These are phyloP conservation scores for Pseudonectria buxi DNA, from an alignment of 2,329 filamentous ascomycete genomes.

Conservation along the genomic window DNA sequence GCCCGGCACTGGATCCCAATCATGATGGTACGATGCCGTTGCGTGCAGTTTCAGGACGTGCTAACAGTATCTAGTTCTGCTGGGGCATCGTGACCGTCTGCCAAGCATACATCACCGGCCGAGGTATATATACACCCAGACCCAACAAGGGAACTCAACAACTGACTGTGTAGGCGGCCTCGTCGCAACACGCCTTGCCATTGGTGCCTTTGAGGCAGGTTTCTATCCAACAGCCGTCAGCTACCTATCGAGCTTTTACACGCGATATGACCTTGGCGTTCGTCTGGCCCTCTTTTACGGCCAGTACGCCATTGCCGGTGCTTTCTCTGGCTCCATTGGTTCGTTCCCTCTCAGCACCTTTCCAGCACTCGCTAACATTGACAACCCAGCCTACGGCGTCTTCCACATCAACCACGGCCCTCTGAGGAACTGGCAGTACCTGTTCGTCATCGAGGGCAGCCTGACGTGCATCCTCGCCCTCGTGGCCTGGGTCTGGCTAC, in stretches of 20 bases:
- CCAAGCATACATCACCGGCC: constrained; percentile 20
- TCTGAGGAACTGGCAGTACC: constrained; percentile 57
- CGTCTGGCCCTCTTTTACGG: constrained; percentile 22
- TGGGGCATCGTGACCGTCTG: constrained; percentile 20
- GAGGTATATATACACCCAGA: constrained; percentile 10
- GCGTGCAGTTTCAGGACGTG: background rate
- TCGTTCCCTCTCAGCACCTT: constrained; percentile 1
- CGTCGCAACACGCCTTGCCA: constrained; percentile 20
- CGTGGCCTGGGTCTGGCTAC: constrained; percentile 20
- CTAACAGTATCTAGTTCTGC: constrained; percentile 13
- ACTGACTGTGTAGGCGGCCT: constrained; percentile 13
- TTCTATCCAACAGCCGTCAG: constrained; percentile 23
- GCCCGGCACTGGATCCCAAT: constrained; percentile 22
- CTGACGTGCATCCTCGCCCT: constrained; percentile 26
- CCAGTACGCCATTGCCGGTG: constrained; percentile 21
- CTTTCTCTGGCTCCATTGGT: constrained; percentile 23
- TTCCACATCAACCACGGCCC: constrained; percentile 17
- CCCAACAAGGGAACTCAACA: constrained; percentile 4
- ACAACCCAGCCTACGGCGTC: constrained; percentile 21
- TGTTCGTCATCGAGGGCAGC: constrained; percentile 63
- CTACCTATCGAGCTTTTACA: constrained; percentile 21
- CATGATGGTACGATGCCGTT: constrained; percentile 16
- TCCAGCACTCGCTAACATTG: constrained; percentile 1
- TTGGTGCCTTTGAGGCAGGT: constrained; percentile 22
- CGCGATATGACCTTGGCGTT: constrained; percentile 18